Base-by-base conservation (phyloP, 257 asterid genomes). In the Cynanchum wilfordii region DNA sequence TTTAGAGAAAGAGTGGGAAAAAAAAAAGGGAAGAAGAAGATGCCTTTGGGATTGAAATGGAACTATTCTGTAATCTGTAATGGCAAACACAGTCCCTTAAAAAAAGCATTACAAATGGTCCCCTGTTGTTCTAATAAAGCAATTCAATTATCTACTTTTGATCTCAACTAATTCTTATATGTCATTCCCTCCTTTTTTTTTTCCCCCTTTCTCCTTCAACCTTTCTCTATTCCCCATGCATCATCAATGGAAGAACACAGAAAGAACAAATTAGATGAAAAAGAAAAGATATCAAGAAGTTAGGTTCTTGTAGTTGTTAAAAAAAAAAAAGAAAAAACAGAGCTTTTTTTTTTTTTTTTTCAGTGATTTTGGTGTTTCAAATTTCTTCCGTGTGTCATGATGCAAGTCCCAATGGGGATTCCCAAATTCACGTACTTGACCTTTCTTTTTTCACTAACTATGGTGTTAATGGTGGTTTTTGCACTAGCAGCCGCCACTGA, bases 371-470 rank as follows among this genome's bases (percentile, higher is more conserved):
- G 52, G 65, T 77, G 50, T 69, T 62, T 77, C 50, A 54, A 72
- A 79, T 76, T 77, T 42, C 47, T 71, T 33, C 8, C 65, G 84
- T 74, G 78, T 83, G 78, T 64, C 51, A 55, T 66, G 68, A 76
- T 88, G 79, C 92, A 82, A 87, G 75, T 93, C 80, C 93, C 96
- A 74, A 94, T 91, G 99, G 97, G 56, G 96, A 90, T 85, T 78
- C 86, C 75, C 68, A 77, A 73, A n/a, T 78, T 73, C 78, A 47
- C 66, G 60, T 78, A 55, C 77, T 68, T 82, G 78, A 73, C 47
- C 67, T 76, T 82, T 42, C 77, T 84, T 38, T 76, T 84, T 50
- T 44, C 73, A 27, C 20, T 76, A 70, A 71, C 83, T 73, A 64
- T 81, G 76, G 75, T 82, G 52, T 40, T 75, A 29, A 51, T 80